phyloP scores from a whole-genome alignment of 176 grass and related monocot genomes.

The Zoysia pacifica region DNA sequence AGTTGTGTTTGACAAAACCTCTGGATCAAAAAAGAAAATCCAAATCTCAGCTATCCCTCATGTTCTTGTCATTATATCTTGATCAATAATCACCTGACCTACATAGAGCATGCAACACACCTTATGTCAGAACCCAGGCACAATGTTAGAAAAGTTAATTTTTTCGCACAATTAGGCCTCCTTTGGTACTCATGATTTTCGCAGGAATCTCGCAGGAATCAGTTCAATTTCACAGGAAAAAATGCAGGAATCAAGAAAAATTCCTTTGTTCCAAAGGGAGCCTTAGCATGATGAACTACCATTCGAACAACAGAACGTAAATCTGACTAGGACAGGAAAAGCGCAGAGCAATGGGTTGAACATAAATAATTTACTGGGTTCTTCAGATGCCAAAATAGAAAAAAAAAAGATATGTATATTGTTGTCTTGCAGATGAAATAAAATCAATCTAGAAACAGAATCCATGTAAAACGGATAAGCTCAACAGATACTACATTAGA shows the following conservation, averaged over 20 bases:
- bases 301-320: neutral
- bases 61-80: neutral
- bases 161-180: too few species aligned
- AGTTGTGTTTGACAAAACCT: neutral
- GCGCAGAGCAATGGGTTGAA: neutral
- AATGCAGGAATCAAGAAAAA: too few species aligned
- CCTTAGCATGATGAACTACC: neutral
- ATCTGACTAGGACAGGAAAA: neutral
- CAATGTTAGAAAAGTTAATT: neutral
- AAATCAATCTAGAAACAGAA: too few species aligned
- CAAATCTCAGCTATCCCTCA: neutral
- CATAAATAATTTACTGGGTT: neutral
- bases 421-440: neutral
- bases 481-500: too few species aligned
- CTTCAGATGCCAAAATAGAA: neutral
- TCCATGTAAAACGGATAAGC: too few species aligned
- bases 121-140: neutral
- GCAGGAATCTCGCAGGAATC: too few species aligned
- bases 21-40: neutral
- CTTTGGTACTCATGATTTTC: too few species aligned
- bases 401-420: constrained; percentile 17
- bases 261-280: too few species aligned
- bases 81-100: constrained; percentile 29
- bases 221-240: too few species aligned
- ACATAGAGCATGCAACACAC: neutral